Evolutionary conservation across 2,329 filamentous ascomycete genomes (phyloP).

Genomic region (Paraconiothyrium sp.): DNA sequence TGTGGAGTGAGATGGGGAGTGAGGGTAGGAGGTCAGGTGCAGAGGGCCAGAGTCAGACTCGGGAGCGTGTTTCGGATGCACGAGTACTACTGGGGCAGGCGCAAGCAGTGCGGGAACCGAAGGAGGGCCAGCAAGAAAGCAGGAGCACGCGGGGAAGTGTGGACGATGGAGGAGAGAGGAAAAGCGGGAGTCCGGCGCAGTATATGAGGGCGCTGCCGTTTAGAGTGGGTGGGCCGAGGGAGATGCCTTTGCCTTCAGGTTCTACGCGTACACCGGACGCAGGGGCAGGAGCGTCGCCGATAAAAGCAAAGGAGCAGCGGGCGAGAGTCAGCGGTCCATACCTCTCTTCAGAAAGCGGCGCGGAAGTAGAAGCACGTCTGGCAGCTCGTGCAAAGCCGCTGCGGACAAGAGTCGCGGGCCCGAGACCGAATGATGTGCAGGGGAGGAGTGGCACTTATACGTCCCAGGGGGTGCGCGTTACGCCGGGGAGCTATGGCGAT

Average conservation of each 20-base stretch:
- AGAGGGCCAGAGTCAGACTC: too few relatives aligned
- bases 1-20: neutral
- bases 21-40: neutral
- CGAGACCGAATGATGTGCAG: neutral
- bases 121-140: neutral
- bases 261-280: neutral
- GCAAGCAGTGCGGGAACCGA: neutral
- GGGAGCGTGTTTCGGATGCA: neutral
- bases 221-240: neutral
- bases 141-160: neutral
- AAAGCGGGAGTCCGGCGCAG: neutral
- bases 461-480: neutral
- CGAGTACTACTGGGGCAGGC: neutral
- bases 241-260: neutral
- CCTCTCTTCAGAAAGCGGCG: neutral
- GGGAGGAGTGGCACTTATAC: neutral
- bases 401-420: neutral
- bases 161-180: neutral
- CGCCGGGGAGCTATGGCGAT: neutral
- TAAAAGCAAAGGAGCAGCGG: neutral
- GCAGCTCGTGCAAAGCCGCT: neutral
- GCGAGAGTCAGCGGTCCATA: neutral
- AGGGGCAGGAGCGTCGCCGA: neutral
- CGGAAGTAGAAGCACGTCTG: neutral
- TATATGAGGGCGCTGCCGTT: neutral